Base-by-base conservation (phyloP, 495 filamentous ascomycete species). In the Lasiosphaeria miniovina region DNA sequence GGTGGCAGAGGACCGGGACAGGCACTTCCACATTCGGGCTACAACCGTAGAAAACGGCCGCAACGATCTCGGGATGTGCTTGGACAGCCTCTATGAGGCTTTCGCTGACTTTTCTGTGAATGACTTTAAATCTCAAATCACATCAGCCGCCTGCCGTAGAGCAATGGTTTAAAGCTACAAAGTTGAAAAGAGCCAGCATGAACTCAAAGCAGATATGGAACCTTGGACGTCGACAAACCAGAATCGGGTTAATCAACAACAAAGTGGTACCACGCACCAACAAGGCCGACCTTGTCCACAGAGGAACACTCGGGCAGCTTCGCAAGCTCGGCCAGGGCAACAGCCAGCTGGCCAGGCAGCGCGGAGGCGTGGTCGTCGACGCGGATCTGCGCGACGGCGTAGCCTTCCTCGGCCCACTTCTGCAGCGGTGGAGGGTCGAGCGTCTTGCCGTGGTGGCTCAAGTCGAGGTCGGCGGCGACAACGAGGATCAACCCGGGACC, bases 351-450 rank as follows among this genome's bases (percentile, higher is more conserved):
- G 31, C 54, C 54, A 3, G 8, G 6, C 1, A 63, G 48, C 17
- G 54, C 55, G 0, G 41, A 41, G 3, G 54, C 36, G 8, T 52
- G 60, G 4, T 51, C 55, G 48, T 50, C 36, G 17, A 56, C 51
- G 3, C 56, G 32, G 0, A 83, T 60, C 61, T 81, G 75, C 0
- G 69, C 79, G 3, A 83, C 80, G 1, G 79, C 74, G 55, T 78
- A 85, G 6, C 83, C 78, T 68, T 85, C 82, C 65, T 86, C 82
- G 4, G 82, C 83, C 81, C 83, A 86, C 72, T 85, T 86, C 54
- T 75, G 63, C 24, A 76, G 58, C 1, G 80, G 82, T 17, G 74
- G 72, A 2, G 81, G 81, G 32, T 75, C 75, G 15, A 77, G 63
- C n/a, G 66, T 70, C 53, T 68, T 64, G 14, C 41, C 34, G 12